Evolutionary conservation across 2,329 filamentous ascomycete species (phyloP), one percentile per base, ranked within the genome.

Genomic region (Cytospora mali): DNA sequence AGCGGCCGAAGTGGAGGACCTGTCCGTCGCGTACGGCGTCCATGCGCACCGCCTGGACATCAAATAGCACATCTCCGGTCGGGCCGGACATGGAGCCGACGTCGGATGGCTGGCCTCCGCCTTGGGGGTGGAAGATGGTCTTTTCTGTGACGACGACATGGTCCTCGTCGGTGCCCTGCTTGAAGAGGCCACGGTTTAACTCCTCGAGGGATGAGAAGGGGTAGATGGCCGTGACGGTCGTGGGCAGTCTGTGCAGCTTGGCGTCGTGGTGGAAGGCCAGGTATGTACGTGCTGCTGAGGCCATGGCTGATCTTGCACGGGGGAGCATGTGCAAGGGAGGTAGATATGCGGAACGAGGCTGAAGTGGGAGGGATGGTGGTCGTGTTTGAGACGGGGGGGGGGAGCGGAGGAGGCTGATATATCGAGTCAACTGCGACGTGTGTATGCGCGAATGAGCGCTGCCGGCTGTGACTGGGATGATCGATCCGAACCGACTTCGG

Each of bases 111-210:
- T 92, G 89, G 9, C 89, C 89, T 64, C 89, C 89, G 23, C 89
- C 89, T 73, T 92, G 89, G 0, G 88, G 85, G 66, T 92, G 87
- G 74, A 92, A 92, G 65, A 92, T 87, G n/a, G 89, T 92, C 53
- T 83, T 75, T 2, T 83, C 77, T 0, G 86, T 89, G 6, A 85
- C 79, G 23, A 91, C 73, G n/a, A 86, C 81, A 69, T 81, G 80
- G 67, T 85, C 80, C 1, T 80, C 72, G 3, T 52, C 55, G 10
- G 71, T 71, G 5, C 76, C 80, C 14, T 82, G 75, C 70, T 89
- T 90, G 77, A 87, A 87, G 11, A 90, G 80, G 7, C 75, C 70
- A 57, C 76, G 80, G 61, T 85, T 83, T 33, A 76, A 73, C 35
- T 81, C 76, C 3, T 84, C 78, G 1, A 89, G 78, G 2, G 75